A percentile compares a stretch with the other conserved stretches of the same genome.
phyloP scores from a whole-genome alignment of 2,329 filamentous ascomycete species.

The Rutstroemia sp. region DNA sequence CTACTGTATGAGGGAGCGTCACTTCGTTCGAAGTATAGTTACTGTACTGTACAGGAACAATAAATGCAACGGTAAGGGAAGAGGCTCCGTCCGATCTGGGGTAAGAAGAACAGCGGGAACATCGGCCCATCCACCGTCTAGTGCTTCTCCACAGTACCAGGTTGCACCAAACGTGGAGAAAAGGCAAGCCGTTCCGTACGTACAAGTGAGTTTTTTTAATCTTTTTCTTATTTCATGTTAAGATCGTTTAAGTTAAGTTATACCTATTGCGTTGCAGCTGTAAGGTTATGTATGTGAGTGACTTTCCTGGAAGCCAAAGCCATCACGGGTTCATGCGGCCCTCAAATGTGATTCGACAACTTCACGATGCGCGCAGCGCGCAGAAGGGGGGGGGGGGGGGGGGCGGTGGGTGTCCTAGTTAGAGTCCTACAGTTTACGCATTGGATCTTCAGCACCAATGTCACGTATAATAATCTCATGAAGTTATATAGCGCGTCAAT shows the following conservation, averaged over 20 bases:
- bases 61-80: neutral
- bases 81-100: slow-evolving; percentile 9
- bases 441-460: neutral
- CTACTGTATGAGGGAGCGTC: too few relatives aligned
- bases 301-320: neutral
- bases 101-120: slow-evolving; percentile 6
- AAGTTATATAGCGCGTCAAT: neutral
- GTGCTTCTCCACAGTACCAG: slow-evolving; percentile 1
- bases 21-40: too few relatives aligned
- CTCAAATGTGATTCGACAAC: neutral
- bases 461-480: neutral
- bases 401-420: neutral
- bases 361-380: neutral
- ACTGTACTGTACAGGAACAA: neutral
- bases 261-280: too few relatives aligned
- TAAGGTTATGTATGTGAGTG: neutral
- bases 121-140: slow-evolving; percentile 8
- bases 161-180: slow-evolving; percentile 6
- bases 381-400: neutral
- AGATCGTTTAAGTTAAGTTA: neutral
- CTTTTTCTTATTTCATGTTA: neutral
- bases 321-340: neutral
- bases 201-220: neutral
- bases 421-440: neutral
- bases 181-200: neutral